Evolutionary conservation across 306 rosid genomes (phyloP), one percentile per base, ranked within the genome.

Genomic region (Heteromeles arbutifolia): DNA sequence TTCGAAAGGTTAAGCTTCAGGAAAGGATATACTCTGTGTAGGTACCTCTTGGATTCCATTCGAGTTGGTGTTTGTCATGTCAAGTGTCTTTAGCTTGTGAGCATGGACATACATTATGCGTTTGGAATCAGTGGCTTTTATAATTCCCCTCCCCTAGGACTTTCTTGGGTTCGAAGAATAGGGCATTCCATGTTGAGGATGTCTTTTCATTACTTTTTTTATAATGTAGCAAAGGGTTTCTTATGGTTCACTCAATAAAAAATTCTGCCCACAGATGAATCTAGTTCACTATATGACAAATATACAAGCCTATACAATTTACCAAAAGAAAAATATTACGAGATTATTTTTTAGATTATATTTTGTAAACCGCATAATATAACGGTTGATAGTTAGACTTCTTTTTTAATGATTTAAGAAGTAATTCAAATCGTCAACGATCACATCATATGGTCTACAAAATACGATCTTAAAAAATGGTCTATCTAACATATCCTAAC

Each of bases 11-110:
- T 34, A 34, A 4, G 28, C 26, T 32, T n/a, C 37, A 21, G 8
- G 3, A 19, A 11, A 34, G 28, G 48, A 21, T 65, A 65, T 19
- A 25, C 45, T 34, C 26, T 26, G 19, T 5, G 67, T 31, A 29
- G n/a, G 67, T 29, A 63, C 41, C 13, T 21, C 25, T 65, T 65
- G 26, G 26, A 37, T 21, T 31, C 70, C 70, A 65, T 34, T 19
- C 11, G 26, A 34, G 50, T 34, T 65, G 70, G 70, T 65, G 70
- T 65, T 65, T 65, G 70, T 65, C 70, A 65, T 65, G 50, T 65
- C 70, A 65, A 32, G 70, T 34, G 18, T 65, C 69, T 9, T 34
- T 65, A 37, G 10, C 50, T 65, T 10, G 50, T 11, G 69, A 34
- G 43, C 14, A 28, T 11, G 70, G 22, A 11, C 70, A 19, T 21